Percentiles rank a stretch among this genome's conserved stretches.
Conservation (phyloP, 2,329 filamentous ascomycete species). For the Aspergillus floridensis region DNA sequence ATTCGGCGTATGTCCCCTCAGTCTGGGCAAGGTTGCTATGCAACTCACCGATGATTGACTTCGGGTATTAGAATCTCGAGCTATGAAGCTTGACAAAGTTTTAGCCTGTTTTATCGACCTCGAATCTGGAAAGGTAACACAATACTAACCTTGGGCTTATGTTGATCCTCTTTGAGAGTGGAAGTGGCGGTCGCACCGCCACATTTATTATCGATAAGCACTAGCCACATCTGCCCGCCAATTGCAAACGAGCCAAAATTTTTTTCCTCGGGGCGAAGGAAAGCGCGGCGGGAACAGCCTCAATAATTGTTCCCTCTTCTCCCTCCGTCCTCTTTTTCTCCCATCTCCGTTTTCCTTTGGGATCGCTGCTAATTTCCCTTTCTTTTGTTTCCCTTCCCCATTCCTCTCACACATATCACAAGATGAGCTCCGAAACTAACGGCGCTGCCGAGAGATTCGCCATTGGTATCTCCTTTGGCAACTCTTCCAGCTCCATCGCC, state of each 20-base stretch:
- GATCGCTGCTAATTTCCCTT: conserved; percentile 13
- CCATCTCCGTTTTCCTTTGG: conserved; percentile 18
- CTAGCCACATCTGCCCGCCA: conserved; percentile 29
- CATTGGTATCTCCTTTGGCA: conserved; percentile 97
- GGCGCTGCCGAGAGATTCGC: conserved; percentile 58
- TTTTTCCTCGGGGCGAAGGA: conserved; percentile 21
- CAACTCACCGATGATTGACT: not conserved
- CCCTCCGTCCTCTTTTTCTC: conserved; percentile 16
- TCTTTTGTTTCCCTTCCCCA: conserved; percentile 8
- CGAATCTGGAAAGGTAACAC: not conserved
- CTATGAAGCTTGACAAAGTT: not conserved
- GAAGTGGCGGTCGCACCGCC: conserved; percentile 24
- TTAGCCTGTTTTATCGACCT: not conserved
- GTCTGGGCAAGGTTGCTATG: not conserved
- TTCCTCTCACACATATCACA: conserved; percentile 12
- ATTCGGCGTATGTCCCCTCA: not conserved
- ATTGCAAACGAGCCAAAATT: conserved; percentile 34
- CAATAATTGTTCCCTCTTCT: conserved; percentile 16
- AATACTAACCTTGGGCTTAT: not conserved
- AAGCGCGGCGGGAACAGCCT: conserved; percentile 12
- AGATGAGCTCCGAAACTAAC: conserved; percentile 56
- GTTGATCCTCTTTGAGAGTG: not conserved
- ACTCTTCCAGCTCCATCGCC: conserved; percentile 97
- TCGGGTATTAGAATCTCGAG: too few species aligned
- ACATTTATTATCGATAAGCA: conserved; percentile 37